Evolutionary conservation across 371 early-diverging fungal species (phyloP), one percentile per base, ranked within the genome.

Genomic region (Encephalitozoon intestinalis): DNA sequence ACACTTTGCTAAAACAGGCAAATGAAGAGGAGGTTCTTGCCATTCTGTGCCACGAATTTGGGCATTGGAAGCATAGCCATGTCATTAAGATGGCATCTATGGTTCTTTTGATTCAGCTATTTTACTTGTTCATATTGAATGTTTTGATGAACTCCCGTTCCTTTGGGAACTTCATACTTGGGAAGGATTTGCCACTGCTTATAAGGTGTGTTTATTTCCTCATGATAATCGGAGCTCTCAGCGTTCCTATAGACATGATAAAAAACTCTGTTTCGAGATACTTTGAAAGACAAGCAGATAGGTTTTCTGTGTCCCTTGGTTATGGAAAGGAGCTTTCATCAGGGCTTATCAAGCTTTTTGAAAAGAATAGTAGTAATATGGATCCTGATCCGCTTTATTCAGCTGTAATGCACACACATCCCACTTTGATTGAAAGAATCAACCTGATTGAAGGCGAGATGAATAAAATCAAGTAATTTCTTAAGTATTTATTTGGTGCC

Each of bases 231-330:
- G 52, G 44, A 39, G 28, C 53, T 3, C 0, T 67, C 5, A 41
- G 31, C 15, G 46, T 67, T 34, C 63, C 58, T 34, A 25, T 67
- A 25, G 34, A 50, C 25, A 41, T 64, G 23, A 4, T 67, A 28
- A 64, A 34, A 50, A 94, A 94, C 80, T 85, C 90, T 4, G 83
- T 92, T 71, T 90, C 91, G 28, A 89, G 97, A 53, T 86, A 87
- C 72, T 88, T 91, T 75, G 97, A 97, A 83, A 93, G 91, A 78
- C 89, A 95, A 84, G 96, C 97, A 0, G 97, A 97, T 80, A 88
- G 88, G 4, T 97, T 88, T 86, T 93, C 81, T 23, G 78, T 94
- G 5, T 50, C 74, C 25, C 87, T 90, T 76, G 88, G 89, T 51
- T 87, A 93, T 82, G 90, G 90, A 15, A 84, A 87, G 39, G 84